Percentiles rank a stretch among this genome's conserved stretches.
phyloP scores from a whole-genome alignment of 2,329 filamentous ascomycete genomes.

The Colletotrichum lini region DNA sequence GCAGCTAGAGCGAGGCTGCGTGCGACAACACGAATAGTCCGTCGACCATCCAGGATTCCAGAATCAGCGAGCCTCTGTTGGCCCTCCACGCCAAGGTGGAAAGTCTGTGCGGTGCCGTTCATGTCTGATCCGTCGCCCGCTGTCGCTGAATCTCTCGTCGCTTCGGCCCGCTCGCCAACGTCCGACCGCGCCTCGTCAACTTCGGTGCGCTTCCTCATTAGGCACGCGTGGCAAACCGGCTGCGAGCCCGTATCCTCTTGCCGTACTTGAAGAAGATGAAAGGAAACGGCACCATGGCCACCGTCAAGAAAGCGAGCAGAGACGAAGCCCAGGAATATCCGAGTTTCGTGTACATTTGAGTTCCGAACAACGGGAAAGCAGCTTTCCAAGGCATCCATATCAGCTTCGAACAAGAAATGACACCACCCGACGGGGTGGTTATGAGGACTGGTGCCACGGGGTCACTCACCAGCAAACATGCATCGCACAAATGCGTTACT shows the following conservation, averaged over 20 bases:
- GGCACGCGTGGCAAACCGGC: conserved; percentile 62
- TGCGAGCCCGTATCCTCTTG: conserved; percentile 68
- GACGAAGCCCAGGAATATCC: conserved; percentile 80
- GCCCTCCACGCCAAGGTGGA: conserved; percentile 18
- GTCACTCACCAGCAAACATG: conserved; percentile 75
- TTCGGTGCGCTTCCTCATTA: conserved; percentile 7
- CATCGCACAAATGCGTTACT: conserved; percentile 87
- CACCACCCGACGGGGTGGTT: conserved; percentile 45
- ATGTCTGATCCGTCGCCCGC: conserved; percentile 12
- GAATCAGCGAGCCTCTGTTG: conserved; percentile 4
- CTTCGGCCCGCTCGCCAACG: conserved; percentile 19
- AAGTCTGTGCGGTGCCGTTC: conserved; percentile 37
- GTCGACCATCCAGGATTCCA: conserved; percentile 16
- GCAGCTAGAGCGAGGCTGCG: conserved; percentile 16
- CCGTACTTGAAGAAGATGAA: conserved; percentile 75
- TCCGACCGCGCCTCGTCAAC: background rate
- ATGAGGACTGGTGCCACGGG: conserved; percentile 36
- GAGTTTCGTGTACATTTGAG: conserved; percentile 78
- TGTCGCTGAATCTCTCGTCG: conserved; percentile 21
- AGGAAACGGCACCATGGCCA: conserved; percentile 75
- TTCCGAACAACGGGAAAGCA: conserved; percentile 82
- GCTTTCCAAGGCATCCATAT: conserved; percentile 59
- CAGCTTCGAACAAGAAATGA: conserved; percentile 30
- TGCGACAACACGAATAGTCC: background rate
- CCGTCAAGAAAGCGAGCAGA: conserved; percentile 72